Evolutionary conservation across 495 filamentous ascomycete species (phyloP).

Genomic region (Tuber aestivum): DNA sequence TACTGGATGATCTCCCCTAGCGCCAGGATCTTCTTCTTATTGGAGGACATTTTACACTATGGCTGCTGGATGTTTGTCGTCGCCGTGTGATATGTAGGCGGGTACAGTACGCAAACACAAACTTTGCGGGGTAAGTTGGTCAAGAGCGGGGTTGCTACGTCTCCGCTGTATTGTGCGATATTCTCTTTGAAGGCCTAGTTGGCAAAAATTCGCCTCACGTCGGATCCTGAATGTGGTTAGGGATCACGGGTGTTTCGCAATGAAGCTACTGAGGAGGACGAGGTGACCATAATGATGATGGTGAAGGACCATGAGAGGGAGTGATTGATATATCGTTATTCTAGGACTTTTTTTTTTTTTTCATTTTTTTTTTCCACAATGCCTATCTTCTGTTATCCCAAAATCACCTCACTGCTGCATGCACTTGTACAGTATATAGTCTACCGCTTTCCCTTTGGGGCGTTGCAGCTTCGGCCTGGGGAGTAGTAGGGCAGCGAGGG

Average conservation of each 20-base stretch:
- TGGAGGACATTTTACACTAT: constrained; percentile 1
- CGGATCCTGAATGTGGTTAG: background rate
- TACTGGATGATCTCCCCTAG: constrained; percentile 57
- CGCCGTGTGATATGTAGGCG: background rate
- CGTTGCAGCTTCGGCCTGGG: background rate
- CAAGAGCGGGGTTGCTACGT: background rate
- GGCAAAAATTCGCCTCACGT: background rate
- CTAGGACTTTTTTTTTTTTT: background rate
- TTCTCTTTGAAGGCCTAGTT: background rate
- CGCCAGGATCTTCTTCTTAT: constrained; percentile 52
- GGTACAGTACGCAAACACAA: background rate
- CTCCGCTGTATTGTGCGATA: background rate
- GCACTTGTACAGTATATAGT: background rate
- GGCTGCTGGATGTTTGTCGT: background rate
- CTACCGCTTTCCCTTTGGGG: background rate
- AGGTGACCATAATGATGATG: background rate
- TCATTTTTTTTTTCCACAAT: too few species aligned
- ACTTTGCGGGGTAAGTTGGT: background rate
- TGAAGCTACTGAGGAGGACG: background rate
- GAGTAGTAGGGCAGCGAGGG: background rate
- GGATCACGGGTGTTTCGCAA: background rate
- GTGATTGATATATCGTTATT: background rate
- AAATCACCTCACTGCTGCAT: background rate
- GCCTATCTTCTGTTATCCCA: background rate
- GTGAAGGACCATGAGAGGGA: background rate